phyloP scores from a whole-genome alignment of 2,329 filamentous ascomycete species.

The Chlorencoelia australis region DNA sequence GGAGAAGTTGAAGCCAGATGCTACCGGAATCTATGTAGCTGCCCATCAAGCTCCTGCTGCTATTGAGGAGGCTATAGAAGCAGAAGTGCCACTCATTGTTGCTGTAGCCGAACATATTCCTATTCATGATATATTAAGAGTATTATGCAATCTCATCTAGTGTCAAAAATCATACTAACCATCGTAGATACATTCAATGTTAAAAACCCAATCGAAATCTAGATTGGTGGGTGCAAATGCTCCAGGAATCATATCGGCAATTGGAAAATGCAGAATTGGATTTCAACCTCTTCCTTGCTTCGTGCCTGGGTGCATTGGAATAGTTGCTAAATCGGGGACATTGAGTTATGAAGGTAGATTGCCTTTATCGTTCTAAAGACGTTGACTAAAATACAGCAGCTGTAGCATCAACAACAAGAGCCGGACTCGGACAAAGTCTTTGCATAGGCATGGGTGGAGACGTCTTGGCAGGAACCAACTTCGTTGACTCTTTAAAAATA shows the following conservation, averaged over 20 bases:
- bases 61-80: slow-evolving; percentile 71
- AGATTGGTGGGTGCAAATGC: slow-evolving; percentile 64
- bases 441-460: slow-evolving; percentile 68
- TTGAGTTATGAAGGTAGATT: slow-evolving; percentile 53
- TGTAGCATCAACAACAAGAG: slow-evolving; percentile 58
- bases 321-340: slow-evolving; percentile 65
- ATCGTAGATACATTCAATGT: slow-evolving; percentile 52
- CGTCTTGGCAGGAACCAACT: slow-evolving; percentile 61
- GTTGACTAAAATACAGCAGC: slow-evolving; percentile 30
- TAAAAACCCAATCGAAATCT: slow-evolving; percentile 58
- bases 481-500: slow-evolving; percentile 58
- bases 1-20: slow-evolving; percentile 61
- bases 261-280: slow-evolving; percentile 59
- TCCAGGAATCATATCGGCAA: slow-evolving; percentile 63
- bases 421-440: slow-evolving; percentile 61
- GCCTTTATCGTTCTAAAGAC: not conserved
- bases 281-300: slow-evolving; percentile 72
- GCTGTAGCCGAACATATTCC: slow-evolving; percentile 69
- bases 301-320: slow-evolving; percentile 55
- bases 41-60: slow-evolving; percentile 62
- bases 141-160: slow-evolving; percentile 27
- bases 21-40: slow-evolving; percentile 70
- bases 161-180: not conserved
- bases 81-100: slow-evolving; percentile 65
- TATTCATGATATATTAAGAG: slow-evolving; percentile 60